Evolutionary conservation across 257 asterid species (phyloP), one percentile per base, ranked within the genome.

Genomic region (Euphrasia confusa): DNA sequence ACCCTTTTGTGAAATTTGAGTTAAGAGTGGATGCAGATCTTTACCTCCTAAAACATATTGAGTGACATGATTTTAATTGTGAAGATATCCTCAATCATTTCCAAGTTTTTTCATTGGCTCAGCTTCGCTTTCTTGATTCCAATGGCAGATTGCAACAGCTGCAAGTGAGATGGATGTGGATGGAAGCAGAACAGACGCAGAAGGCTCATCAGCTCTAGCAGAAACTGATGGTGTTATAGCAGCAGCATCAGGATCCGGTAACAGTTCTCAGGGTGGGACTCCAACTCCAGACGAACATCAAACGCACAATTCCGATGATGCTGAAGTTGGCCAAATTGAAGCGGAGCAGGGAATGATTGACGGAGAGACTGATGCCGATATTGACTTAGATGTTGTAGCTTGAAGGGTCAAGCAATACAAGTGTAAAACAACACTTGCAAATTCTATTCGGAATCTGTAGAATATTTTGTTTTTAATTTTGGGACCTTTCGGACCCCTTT

Each of bases 301-400:
- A 66, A 86, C 79, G 73, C 93, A 85, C 65, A 78, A 77, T 68
- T 77, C 91, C 0, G 96, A 85, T 60, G 77, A 73, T 2, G 77
- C 72, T 3, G 93, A 86, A 71, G 83, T 84, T 0, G 95, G 87
- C 37, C 89, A 80, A 65, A 74, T 78, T 0, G 83, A 76, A 45
- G 78, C 72, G 0, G 87, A 68, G 57, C 68, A 81, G 0, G 88
- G 77, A 10, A 73, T 77, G 80, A 66, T 72, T 18, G 83, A 82
- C 11, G 94, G 89, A n/a, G 88, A 78, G 65, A 72, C 71, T 0
- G 94, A 85, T 60, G 93, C 79, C 7, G 95, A 90, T 35, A 84
- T 8, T 35, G 96, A 86, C 61, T 60, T 69, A 40, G 90, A 86
- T 70, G 79, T 72, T 62, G 86, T 60, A 47, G 74, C 80, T 32